Percentiles rank a stretch among this genome's conserved stretches.
Conservation (phyloP, 768 basidiomycete species). For the Xanthoconium purpureum region DNA sequence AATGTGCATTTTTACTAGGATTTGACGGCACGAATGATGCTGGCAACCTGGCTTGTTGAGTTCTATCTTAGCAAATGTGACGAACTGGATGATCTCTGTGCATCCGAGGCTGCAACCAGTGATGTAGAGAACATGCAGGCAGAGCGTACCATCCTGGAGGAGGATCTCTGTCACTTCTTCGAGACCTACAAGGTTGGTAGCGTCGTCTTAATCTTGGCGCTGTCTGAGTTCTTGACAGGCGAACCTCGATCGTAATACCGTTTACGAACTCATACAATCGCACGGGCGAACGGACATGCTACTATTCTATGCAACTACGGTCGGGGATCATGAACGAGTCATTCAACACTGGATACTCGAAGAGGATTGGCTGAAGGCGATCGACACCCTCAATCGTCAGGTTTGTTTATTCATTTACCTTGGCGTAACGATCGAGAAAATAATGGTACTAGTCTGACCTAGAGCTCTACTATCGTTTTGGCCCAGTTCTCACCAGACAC, state of each 20-base stretch:
- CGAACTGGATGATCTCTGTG: constrained; percentile 90
- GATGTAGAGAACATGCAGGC: constrained; percentile 82
- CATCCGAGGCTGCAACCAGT: constrained; percentile 75
- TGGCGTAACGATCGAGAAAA: not conserved
- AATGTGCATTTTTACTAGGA: constrained; percentile 51
- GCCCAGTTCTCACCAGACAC: constrained; percentile 81
- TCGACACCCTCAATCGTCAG: constrained; percentile 88
- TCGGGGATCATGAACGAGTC: constrained; percentile 82
- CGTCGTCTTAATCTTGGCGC: not conserved
- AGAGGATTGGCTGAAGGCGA: constrained; percentile 88
- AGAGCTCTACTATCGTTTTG: constrained; percentile 91
- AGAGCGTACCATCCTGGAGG: constrained; percentile 82
- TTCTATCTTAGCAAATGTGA: constrained; percentile 97
- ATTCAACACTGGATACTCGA: constrained; percentile 91
- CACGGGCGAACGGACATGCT: constrained; percentile 94
- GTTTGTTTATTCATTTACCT: constrained; percentile 35
- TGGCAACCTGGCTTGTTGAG: constrained; percentile 98
- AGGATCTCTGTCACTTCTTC: constrained; percentile 90
- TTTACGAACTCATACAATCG: constrained; percentile 90
- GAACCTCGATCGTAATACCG: constrained; percentile 79
- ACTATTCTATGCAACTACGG: constrained; percentile 78
- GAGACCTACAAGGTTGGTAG: constrained; percentile 82
- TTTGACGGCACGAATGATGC: constrained; percentile 90
- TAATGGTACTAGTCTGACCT: constrained; percentile 58
- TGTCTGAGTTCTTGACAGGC: constrained; percentile 42